Evolutionary conservation across 2,329 filamentous ascomycete genomes (phyloP).

Genomic region (Didymosphaeria variabile): DNA sequence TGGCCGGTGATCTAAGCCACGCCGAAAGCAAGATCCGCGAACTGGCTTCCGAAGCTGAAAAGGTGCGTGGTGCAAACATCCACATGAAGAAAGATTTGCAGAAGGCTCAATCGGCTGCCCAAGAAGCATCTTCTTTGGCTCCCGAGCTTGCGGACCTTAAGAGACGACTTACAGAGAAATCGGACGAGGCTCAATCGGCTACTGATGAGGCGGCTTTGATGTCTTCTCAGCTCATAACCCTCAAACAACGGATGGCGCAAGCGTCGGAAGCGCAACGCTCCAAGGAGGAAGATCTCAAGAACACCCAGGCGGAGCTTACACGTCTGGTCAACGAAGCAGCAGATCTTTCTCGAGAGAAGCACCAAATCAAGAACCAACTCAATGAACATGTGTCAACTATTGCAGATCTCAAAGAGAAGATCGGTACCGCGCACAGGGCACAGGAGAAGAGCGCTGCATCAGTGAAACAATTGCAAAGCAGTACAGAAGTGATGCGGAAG

Average conservation of each 20-base stretch:
- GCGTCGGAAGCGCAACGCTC: slow-evolving; percentile 15
- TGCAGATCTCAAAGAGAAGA: neutral
- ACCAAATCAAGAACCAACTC: neutral
- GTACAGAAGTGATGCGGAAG: slow-evolving; percentile 7
- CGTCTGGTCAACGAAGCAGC: neutral
- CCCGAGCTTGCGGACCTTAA: slow-evolving; percentile 10
- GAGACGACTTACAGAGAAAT: slow-evolving; percentile 4
- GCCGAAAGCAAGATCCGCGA: slow-evolving; percentile 15
- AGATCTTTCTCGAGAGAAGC: too few species aligned
- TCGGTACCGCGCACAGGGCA: neutral
- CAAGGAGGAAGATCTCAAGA: slow-evolving; percentile 15
- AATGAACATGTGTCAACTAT: neutral
- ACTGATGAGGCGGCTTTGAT: neutral
- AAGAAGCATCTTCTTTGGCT: neutral
- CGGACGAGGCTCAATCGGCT: neutral
- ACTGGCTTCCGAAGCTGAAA: slow-evolving; percentile 18
- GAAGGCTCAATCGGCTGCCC: neutral
- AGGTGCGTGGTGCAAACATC: slow-evolving; percentile 20
- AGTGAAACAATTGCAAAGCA: neutral
- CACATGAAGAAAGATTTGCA: slow-evolving; percentile 20
- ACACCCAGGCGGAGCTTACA: neutral
- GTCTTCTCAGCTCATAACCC: slow-evolving; percentile 17
- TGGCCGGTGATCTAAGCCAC: neutral
- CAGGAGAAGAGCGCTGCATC: neutral
- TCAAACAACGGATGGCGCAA: slow-evolving; percentile 23